These are phyloP conservation scores for Pseudofabraea citricarpa DNA, from an alignment of 2,329 filamentous ascomycete species.

Conservation along the genomic window DNA sequence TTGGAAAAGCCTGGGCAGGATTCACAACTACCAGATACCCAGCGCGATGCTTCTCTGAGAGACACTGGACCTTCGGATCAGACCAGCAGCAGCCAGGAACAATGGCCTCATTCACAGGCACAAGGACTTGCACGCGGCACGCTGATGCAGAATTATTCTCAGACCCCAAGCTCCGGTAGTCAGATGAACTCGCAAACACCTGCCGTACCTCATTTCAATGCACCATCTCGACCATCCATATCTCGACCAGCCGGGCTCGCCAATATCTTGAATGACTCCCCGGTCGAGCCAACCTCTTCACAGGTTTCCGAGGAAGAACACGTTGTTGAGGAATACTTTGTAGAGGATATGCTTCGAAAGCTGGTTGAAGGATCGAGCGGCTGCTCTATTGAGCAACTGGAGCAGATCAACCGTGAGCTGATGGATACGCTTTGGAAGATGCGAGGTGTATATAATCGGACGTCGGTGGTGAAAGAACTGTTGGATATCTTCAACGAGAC, in stretches of 20 bases:
- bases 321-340: conserved; percentile 36
- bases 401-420: conserved; percentile 84
- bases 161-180: conserved; percentile 24
- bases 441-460: conserved; percentile 78
- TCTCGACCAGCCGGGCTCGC: conserved; percentile 21
- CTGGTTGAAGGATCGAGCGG: conserved; percentile 24
- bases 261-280: conserved; percentile 26
- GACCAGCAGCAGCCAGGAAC: conserved; percentile 44
- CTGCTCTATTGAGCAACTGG: conserved; percentile 77
- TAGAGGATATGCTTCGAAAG: conserved; percentile 15
- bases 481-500: conserved; percentile 70
- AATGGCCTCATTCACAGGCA: conserved; percentile 55
- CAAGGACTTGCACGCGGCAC: conserved; percentile 42
- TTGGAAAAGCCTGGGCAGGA: conserved; percentile 18
- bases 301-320: conserved; percentile 24
- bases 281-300: conserved; percentile 21
- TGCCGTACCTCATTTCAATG: conserved; percentile 33
- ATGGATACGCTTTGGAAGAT: conserved; percentile 88
- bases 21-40: conserved; percentile 47
- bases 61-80: conserved; percentile 32
- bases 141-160: conserved; percentile 20
- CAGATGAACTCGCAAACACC: conserved; percentile 30
- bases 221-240: conserved; percentile 20
- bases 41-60: conserved; percentile 20
- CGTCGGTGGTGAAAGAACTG: conserved; percentile 61